phyloP scores from a whole-genome alignment of 2,329 filamentous ascomycete genomes.

The Alternaria arborescens region DNA sequence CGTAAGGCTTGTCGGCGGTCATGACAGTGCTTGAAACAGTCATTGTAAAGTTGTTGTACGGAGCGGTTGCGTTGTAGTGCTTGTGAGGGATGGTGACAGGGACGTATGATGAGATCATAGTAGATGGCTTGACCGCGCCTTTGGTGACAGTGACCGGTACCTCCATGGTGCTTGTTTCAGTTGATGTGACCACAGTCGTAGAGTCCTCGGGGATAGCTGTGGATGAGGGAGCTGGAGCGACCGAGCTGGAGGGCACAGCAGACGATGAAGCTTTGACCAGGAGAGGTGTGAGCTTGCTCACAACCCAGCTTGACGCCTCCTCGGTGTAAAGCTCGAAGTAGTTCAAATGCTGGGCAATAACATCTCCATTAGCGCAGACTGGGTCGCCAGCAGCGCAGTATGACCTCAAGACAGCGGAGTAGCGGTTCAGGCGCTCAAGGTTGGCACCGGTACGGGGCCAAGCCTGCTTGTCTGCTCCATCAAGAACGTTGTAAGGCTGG shows the following conservation, averaged over 20 bases:
- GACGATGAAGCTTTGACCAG: slow-evolving; percentile 8
- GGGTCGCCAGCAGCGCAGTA: slow-evolving; percentile 15
- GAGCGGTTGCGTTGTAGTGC: slow-evolving; percentile 1
- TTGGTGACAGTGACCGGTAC: not conserved
- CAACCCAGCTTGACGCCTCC: slow-evolving; percentile 11
- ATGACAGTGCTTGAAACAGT: not conserved
- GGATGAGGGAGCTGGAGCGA: not conserved
- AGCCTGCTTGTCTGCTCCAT: slow-evolving; percentile 14
- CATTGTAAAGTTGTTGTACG: slow-evolving; percentile 13
- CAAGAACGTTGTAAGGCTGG: slow-evolving; percentile 15
- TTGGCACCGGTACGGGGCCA: slow-evolving; percentile 14
- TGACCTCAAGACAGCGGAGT: slow-evolving; percentile 10
- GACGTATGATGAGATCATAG: slow-evolving; percentile 6
- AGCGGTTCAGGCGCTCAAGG: slow-evolving; percentile 10
- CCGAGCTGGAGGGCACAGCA: slow-evolving; percentile 1
- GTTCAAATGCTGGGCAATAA: slow-evolving; percentile 8
- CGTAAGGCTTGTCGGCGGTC: slow-evolving; percentile 3
- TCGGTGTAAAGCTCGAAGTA: slow-evolving; percentile 16
- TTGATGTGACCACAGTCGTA: not conserved
- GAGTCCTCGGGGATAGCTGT: not conserved
- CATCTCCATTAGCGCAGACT: slow-evolving; percentile 4
- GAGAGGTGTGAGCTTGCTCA: slow-evolving; percentile 13
- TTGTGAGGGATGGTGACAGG: slow-evolving; percentile 1
- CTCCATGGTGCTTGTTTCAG: slow-evolving; percentile 1
- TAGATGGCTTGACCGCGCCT: slow-evolving; percentile 1